phyloP scores from a whole-genome alignment of 805 yeast species.

The Metschnikowia lunata region DNA sequence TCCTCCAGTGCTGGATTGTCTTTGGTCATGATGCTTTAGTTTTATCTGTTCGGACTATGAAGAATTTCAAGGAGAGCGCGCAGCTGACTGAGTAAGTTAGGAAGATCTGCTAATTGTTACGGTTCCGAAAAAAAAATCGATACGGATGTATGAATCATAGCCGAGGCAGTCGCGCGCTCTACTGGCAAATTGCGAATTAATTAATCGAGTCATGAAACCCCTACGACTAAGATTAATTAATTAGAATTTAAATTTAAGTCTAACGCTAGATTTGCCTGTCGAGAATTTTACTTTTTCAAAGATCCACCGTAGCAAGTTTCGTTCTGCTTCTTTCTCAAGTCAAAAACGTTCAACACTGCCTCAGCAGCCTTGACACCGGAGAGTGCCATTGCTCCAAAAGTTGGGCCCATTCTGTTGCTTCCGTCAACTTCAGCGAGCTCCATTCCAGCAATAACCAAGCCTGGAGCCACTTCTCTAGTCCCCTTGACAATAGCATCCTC shows the following conservation, averaged over 20 bases:
- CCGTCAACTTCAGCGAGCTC: conserved; percentile 76
- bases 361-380: conserved; percentile 80
- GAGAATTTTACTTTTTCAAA: background rate
- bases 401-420: conserved; percentile 79
- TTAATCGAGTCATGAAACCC: too few relatives aligned
- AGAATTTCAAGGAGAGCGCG: too few relatives aligned
- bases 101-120: too few relatives aligned
- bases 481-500: conserved; percentile 72
- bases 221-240: too few relatives aligned
- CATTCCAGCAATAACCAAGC: conserved; percentile 71
- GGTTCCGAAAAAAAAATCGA: too few relatives aligned
- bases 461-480: conserved; percentile 62
- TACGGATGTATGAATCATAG: too few relatives aligned
- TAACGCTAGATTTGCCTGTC: too few relatives aligned
- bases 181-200: too few relatives aligned
- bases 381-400: conserved; percentile 77
- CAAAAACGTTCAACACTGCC: conserved; percentile 35
- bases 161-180: too few relatives aligned
- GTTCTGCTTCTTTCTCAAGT: conserved; percentile 35
- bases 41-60: too few relatives aligned
- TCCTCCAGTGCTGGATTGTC: conserved; percentile 21
- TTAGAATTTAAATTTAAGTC: too few relatives aligned
- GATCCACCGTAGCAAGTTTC: conserved; percentile 17
- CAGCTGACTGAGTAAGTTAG: too few relatives aligned
- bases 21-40: conserved; percentile 6